Evolutionary conservation across 805 yeast genomes (phyloP), one percentile per base, ranked within the genome.

Genomic region (Priceomyces melissophilus): DNA sequence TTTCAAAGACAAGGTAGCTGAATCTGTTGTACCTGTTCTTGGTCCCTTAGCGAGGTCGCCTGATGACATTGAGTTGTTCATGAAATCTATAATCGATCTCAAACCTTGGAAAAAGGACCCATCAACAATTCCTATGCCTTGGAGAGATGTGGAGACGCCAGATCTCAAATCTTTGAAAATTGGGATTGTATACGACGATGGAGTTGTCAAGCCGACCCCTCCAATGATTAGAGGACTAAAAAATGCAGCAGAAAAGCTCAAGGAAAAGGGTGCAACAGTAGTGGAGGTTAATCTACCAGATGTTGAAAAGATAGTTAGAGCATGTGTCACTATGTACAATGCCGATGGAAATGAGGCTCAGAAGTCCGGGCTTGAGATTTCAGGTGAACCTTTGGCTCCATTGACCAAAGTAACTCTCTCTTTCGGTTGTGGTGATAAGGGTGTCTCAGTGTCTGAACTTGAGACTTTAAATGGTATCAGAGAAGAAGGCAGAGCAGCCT

Each of bases 31-130:
- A 16, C 17, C 42, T 5, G 42, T 75, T 20, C 53, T 65, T 42
- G 78, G 62, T 42, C 76, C 55, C 67, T 72, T 45, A 48, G 48
- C 65, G 7, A 45, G 65, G 31, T 49, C 57, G 10, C 39, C 51
- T 35, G 47, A 34, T 70, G 69, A 53, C 16, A 56, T 81, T 23
- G 67, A 69, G 37, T 68, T 73, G 44, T 71, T 76, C 41, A 59
- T 77, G 61, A 70, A 73, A 49, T 58, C 71, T 5, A 57, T 79
- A 31, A 50, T 61, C 35, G 71, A 63, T 30, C 62, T 71, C 45
- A 62, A 76, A 55, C 84, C 84, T 6, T 81, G 84, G 85, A 53
- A 41, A 8, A 14, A 57, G 33, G 86, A 81, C 55, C 69, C 77
- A 37, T 59, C 65, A 26, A 48, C 66, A 17, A 52, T 65, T 39